Evolutionary conservation across 78 protist species (phyloP).

Genomic region (Emiliania huxleyi): DNA sequence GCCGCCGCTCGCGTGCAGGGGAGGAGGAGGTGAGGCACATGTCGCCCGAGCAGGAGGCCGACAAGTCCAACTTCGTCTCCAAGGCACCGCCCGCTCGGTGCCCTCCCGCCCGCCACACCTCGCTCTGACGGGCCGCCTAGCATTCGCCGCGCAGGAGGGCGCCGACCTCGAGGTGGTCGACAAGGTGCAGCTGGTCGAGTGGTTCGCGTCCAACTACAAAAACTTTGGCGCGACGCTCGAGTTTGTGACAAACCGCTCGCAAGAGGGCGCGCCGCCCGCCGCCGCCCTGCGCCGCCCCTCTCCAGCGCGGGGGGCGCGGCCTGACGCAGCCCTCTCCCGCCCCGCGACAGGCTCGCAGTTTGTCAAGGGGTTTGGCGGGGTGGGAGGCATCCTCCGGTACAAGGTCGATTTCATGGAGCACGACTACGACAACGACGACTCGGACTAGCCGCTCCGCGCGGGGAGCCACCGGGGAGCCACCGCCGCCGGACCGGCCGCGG

Average conservation of each 20-base stretch:
- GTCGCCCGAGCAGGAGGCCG: slow-evolving; percentile 69
- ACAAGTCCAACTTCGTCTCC: slow-evolving; percentile 51
- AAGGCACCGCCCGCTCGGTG: background rate
- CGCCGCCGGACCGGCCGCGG: no score
- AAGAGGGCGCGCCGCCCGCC: slow-evolving; percentile 84
- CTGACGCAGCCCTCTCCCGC: no score
- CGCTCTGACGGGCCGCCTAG: no score
- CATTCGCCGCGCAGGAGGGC: slow-evolving; percentile 30
- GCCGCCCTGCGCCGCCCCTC: no score
- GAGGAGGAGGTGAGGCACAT: slow-evolving; percentile 58
- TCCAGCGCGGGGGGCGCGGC: no score
- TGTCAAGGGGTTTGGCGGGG: slow-evolving; percentile 96
- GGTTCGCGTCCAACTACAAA: slow-evolving; percentile 93
- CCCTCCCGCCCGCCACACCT: background rate
- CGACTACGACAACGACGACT: slow-evolving; percentile 1
- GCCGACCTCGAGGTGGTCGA: slow-evolving; percentile 78
- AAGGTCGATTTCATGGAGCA: slow-evolving; percentile 64
- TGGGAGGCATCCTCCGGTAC: slow-evolving; percentile 93
- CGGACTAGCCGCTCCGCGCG: background rate
- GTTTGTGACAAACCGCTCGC: slow-evolving; percentile 92
- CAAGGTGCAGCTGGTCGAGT: slow-evolving; percentile 84
- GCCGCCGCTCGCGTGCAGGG: background rate
- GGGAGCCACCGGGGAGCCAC: no score
- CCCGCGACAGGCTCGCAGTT: no score
- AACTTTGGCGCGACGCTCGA: slow-evolving; percentile 90